Evolutionary conservation across 371 early-diverging fungal species (phyloP).

Genomic region (Apophysomyces sp.): DNA sequence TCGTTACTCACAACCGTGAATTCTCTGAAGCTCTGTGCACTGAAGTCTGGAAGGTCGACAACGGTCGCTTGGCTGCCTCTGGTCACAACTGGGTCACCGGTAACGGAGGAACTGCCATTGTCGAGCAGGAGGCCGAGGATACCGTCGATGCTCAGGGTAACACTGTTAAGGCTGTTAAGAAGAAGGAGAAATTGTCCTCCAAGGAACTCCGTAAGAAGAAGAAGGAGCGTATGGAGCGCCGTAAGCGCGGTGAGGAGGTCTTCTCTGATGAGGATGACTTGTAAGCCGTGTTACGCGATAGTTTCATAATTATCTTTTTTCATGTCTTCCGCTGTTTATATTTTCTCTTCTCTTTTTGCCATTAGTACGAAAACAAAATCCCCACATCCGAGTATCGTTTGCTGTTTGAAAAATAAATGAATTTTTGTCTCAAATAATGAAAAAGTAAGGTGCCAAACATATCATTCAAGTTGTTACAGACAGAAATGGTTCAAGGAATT

Average conservation of each 20-base stretch:
- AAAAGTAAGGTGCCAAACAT: neutral
- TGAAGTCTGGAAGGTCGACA: slow-evolving; percentile 78
- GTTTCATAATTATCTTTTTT: neutral
- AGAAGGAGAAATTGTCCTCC: slow-evolving; percentile 51
- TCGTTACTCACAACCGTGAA: slow-evolving; percentile 76
- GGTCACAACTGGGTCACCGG: slow-evolving; percentile 57
- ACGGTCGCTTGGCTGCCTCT: slow-evolving; percentile 56
- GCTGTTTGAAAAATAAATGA: neutral
- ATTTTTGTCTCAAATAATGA: neutral
- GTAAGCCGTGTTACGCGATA: slow-evolving; percentile 15
- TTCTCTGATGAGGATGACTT: slow-evolving; percentile 50
- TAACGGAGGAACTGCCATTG: slow-evolving; percentile 38
- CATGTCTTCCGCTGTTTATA: slow-evolving; percentile 1
- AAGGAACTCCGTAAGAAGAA: slow-evolving; percentile 57
- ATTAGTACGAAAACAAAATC: neutral
- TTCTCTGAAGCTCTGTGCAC: slow-evolving; percentile 70
- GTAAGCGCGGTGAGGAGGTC: slow-evolving; percentile 59
- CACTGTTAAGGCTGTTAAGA: slow-evolving; percentile 45
- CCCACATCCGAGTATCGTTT: neutral
- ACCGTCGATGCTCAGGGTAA: slow-evolving; percentile 54
- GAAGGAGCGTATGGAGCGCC: slow-evolving; percentile 58
- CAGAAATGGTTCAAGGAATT: too few relatives aligned
- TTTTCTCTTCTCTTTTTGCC: neutral
- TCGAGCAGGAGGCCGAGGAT: slow-evolving; percentile 42
- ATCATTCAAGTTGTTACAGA: too few relatives aligned